Percentiles rank a stretch among this genome's conserved stretches.
These are phyloP conservation scores for Phaffia tasmanica DNA, from an alignment of 768 basidiomycete species.

Conservation along the genomic window DNA sequence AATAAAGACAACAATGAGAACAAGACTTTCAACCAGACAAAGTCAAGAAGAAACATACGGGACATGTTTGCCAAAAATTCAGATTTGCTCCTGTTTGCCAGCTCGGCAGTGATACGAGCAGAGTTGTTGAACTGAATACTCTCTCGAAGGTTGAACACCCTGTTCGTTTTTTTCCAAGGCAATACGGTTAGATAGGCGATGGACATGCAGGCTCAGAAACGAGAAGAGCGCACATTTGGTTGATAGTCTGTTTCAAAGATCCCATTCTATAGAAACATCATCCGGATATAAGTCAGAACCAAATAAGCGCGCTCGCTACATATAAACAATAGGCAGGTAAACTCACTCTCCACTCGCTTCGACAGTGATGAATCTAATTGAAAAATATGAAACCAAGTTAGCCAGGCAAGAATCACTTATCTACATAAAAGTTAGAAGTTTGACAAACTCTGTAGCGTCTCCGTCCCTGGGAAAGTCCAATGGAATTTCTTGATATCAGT, in stretches of 20 bases:
- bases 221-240: slow-evolving; percentile 50
- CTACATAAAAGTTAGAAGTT: too few relatives aligned
- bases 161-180: too few relatives aligned
- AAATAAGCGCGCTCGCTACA: background rate
- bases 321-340: slow-evolving; percentile 48
- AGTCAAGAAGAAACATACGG: slow-evolving; percentile 79
- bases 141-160: slow-evolving; percentile 85
- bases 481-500: too few relatives aligned
- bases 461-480: slow-evolving; percentile 49
- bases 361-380: slow-evolving; percentile 66
- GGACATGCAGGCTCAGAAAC: too few relatives aligned
- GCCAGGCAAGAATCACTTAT: too few relatives aligned
- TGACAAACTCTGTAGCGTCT: slow-evolving; percentile 71
- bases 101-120: slow-evolving; percentile 89
- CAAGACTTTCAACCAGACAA: slow-evolving; percentile 2
- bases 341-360: slow-evolving; percentile 99
- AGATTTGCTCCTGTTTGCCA: slow-evolving; percentile 93
- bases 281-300: slow-evolving; percentile 31
- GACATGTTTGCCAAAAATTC: slow-evolving; percentile 99
- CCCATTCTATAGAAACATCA: background rate
- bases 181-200: too few relatives aligned
- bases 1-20: background rate
- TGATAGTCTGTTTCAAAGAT: slow-evolving; percentile 31
- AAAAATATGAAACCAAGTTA: too few relatives aligned
- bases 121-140: slow-evolving; percentile 97